Conservation (phyloP, 2,329 filamentous ascomycete genomes). For the Fusarium sp. region DNA sequence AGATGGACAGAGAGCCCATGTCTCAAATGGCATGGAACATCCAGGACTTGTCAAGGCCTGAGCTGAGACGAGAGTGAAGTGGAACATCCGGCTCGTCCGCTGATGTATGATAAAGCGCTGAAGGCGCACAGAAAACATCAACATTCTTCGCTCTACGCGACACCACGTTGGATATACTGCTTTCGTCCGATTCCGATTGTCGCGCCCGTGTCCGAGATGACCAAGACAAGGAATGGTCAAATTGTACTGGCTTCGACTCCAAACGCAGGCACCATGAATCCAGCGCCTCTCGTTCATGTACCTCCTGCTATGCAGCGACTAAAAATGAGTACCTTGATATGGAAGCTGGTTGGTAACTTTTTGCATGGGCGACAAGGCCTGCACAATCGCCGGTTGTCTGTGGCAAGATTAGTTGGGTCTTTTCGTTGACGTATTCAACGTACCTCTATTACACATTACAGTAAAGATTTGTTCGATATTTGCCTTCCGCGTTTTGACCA, state of each 20-base stretch:
- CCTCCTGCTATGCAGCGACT: no score
- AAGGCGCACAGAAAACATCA: not conserved
- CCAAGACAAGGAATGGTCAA: no score
- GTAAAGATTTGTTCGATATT: not conserved
- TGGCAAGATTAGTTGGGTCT: not conserved
- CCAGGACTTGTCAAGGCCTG: not conserved
- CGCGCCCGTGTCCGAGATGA: no score
- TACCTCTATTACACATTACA: not conserved
- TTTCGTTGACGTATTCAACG: not conserved
- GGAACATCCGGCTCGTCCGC: not conserved
- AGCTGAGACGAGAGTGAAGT: not conserved
- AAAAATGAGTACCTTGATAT: not conserved
- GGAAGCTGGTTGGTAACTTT: constrained; percentile 48
- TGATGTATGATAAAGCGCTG: not conserved
- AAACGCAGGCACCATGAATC: no score
- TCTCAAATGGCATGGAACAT: not conserved
- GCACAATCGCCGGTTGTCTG: constrained; percentile 52
- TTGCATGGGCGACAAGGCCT: constrained; percentile 16
- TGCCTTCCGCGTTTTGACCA: constrained; percentile 12
- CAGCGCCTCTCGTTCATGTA: no score
- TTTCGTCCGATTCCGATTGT: no score
- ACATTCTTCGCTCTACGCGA: not conserved
- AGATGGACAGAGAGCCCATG: not conserved
- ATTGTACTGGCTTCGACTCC: no score
- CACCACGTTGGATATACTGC: no score